These are phyloP conservation scores for Saturnispora sekii DNA, from an alignment of 805 yeast genomes.

Conservation along the genomic window DNA sequence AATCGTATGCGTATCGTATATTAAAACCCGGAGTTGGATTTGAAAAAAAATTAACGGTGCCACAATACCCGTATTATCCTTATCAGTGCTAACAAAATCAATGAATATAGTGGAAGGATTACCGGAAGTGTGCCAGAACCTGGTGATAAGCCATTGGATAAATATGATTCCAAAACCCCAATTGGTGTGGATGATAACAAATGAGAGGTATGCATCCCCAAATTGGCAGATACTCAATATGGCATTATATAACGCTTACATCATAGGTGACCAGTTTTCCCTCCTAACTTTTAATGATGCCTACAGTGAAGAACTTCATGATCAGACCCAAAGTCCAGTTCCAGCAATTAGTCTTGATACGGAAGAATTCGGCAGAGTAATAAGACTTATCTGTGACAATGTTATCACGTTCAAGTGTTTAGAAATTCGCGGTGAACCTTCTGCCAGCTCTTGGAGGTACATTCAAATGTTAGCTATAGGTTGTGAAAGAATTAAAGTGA, in stretches of 20 bases:
- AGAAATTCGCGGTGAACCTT: constrained; percentile 3
- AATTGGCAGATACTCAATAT: constrained; percentile 2
- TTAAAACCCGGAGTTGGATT: too few relatives aligned
- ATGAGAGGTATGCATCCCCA: not conserved
- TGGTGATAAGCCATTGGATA: not conserved
- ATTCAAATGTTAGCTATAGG: constrained; percentile 6
- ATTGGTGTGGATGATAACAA: constrained; percentile 2
- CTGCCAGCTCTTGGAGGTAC: constrained; percentile 3
- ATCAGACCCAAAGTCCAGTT: constrained; percentile 4
- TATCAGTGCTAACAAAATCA: not conserved
- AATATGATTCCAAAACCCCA: not conserved
- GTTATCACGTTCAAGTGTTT: constrained; percentile 1
- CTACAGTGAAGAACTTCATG: constrained; percentile 1
- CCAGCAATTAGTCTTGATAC: constrained; percentile 1
- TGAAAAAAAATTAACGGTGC: too few relatives aligned
- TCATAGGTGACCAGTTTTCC: not conserved
- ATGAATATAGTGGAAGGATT: constrained; percentile 3
- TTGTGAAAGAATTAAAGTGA: constrained; percentile 4
- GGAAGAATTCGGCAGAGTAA: not conserved
- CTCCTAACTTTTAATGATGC: not conserved
- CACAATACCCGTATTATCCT: not conserved
- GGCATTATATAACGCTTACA: constrained; percentile 1
- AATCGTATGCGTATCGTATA: too few relatives aligned
- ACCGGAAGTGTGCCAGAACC: not conserved
- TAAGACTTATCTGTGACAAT: constrained; percentile 1